Percentiles rank a stretch among this genome's conserved stretches.
Conservation (phyloP, 371 early-diverging fungal species). For the Rhizopus arrhizus region DNA sequence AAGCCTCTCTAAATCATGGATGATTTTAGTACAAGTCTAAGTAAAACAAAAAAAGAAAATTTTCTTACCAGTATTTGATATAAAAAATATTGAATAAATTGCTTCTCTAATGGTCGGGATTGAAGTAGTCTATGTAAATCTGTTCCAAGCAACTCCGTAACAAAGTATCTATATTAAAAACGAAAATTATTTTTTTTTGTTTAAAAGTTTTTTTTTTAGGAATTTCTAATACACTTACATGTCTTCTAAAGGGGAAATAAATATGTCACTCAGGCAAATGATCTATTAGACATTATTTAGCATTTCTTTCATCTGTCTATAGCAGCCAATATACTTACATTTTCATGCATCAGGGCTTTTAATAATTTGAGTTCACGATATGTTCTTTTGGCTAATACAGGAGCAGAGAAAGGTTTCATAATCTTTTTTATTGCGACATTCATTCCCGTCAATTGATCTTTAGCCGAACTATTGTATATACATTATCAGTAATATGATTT, state of each 20-base stretch:
- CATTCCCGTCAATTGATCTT: slow-evolving; percentile 78
- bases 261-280: slow-evolving; percentile 84
- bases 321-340: slow-evolving; percentile 47
- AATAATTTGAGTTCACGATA: slow-evolving; percentile 92
- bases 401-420: slow-evolving; percentile 88
- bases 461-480: slow-evolving; percentile 71
- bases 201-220: neutral
- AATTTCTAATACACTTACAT: slow-evolving; percentile 60
- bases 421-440: slow-evolving; percentile 95
- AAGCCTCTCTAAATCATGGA: slow-evolving; percentile 65
- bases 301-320: neutral
- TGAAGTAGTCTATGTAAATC: slow-evolving; percentile 90
- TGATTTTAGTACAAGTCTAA: neutral
- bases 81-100: slow-evolving; percentile 93
- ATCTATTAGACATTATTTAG: slow-evolving; percentile 50
- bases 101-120: slow-evolving; percentile 86
- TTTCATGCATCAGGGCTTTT: slow-evolving; percentile 87
- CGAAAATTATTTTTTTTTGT: neutral
- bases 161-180: slow-evolving; percentile 74
- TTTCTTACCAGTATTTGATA: slow-evolving; percentile 84
- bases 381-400: slow-evolving; percentile 92
- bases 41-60: neutral
- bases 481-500: neutral
- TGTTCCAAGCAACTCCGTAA: slow-evolving; percentile 91
- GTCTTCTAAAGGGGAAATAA: slow-evolving; percentile 89